phyloP scores from a whole-genome alignment of 352 stramenopile genomes.

The Peronospora destructor region DNA sequence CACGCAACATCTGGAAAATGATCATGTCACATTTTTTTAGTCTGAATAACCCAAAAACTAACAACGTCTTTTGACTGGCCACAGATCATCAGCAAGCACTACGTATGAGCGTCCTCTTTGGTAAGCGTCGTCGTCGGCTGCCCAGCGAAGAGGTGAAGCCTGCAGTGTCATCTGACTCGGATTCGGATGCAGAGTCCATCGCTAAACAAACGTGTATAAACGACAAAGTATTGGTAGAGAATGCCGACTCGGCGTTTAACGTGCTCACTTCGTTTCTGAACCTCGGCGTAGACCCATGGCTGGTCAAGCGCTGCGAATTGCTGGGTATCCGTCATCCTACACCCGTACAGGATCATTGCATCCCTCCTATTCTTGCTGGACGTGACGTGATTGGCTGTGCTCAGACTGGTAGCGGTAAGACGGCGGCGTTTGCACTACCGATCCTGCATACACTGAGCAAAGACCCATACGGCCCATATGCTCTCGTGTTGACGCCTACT shows the following conservation, averaged over 20 bases:
- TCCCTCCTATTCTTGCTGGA: constrained; percentile 85
- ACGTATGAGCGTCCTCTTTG: constrained; percentile 72
- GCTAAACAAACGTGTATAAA: constrained; percentile 3
- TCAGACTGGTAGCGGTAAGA: constrained; percentile 96
- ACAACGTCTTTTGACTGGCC: neutral
- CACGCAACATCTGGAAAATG: constrained; percentile 3
- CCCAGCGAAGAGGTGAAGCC: constrained; percentile 3
- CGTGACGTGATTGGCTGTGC: constrained; percentile 90
- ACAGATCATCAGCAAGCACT: neutral
- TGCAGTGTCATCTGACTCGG: neutral
- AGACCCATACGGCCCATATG: constrained; percentile 93
- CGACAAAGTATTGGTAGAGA: constrained; percentile 43
- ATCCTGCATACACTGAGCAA: constrained; percentile 94
- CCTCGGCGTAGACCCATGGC: constrained; percentile 81
- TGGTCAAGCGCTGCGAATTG: constrained; percentile 78
- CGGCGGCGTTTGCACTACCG: constrained; percentile 95
- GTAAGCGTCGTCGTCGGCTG: constrained; percentile 48
- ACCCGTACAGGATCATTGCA: constrained; percentile 86
- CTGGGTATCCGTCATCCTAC: constrained; percentile 85
- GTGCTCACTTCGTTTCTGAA: constrained; percentile 76
- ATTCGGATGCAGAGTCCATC: neutral
- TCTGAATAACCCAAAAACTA: neutral
- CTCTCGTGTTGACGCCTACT: constrained; percentile 94
- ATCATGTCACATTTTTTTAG: neutral
- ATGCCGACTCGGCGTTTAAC: constrained; percentile 27